phyloP scores from a whole-genome alignment of 2,329 filamentous ascomycete species.

The Sporothrix inflata region DNA sequence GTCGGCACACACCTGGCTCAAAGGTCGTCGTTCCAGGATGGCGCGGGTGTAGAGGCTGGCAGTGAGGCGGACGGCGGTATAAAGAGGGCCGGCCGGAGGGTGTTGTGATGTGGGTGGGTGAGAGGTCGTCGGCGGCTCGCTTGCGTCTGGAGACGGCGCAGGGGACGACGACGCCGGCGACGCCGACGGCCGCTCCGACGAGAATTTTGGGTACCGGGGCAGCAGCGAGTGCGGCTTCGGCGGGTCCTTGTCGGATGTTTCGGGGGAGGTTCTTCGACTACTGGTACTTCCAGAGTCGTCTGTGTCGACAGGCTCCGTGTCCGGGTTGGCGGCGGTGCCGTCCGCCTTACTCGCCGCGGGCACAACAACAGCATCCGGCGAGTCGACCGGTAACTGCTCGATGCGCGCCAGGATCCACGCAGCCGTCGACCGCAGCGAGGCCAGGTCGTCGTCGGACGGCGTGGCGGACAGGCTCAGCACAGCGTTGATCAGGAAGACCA shows the following conservation, averaged over 20 bases:
- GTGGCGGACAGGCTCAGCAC: constrained; percentile 45
- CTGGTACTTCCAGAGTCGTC: not conserved
- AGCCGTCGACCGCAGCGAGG: constrained; percentile 45
- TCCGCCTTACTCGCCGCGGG: not conserved
- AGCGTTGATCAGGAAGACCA: constrained; percentile 50
- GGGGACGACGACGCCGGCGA: not conserved
- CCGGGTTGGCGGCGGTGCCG: too few species aligned
- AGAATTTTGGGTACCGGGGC: constrained; percentile 32
- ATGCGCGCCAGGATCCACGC: constrained; percentile 48
- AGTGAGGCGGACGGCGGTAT: constrained; percentile 50
- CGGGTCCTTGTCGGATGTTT: not conserved
- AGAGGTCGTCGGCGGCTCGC: not conserved
- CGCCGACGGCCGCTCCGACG: not conserved
- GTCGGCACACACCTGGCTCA: constrained; percentile 45
- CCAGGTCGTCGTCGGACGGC: constrained; percentile 42
- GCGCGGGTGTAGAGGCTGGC: constrained; percentile 54
- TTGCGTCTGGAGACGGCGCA: not conserved
- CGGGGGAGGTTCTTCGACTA: not conserved
- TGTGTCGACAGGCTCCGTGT: not conserved
- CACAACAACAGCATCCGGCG: constrained; percentile 32
- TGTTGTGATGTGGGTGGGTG: not conserved
- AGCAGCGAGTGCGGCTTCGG: constrained; percentile 34
- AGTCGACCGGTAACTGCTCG: constrained; percentile 35
- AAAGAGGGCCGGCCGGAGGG: constrained; percentile 46
- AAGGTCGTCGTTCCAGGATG: constrained; percentile 45